Percentiles rank a stretch among this genome's conserved stretches.
phyloP scores from a whole-genome alignment of 129 eudicot genomes.

The Escallonia rubra region DNA sequence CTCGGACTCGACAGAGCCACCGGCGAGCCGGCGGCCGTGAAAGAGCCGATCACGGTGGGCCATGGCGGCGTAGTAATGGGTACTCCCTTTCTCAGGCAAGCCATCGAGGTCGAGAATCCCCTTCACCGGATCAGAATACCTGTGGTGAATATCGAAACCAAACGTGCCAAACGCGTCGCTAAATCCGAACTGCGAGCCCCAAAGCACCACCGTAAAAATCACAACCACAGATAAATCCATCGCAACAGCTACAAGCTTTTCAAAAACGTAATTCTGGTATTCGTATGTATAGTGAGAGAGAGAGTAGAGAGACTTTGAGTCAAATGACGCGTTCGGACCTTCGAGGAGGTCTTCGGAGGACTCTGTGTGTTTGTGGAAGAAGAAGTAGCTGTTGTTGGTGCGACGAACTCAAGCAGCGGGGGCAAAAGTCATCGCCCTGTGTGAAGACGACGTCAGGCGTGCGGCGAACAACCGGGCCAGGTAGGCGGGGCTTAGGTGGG shows the following conservation, averaged over 20 bases:
- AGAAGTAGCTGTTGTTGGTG: no score
- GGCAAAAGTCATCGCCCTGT: no score
- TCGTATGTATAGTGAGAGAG: neutral
- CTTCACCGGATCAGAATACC: constrained; percentile 77
- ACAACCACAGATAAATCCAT: neutral
- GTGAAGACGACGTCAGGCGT: no score
- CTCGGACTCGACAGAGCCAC: constrained; percentile 13
- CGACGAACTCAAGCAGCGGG: no score
- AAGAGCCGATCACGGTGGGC: constrained; percentile 75
- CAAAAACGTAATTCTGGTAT: neutral
- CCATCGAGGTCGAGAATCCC: constrained; percentile 47
- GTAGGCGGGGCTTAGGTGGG: no score
- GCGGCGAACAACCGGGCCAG: no score
- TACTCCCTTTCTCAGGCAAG: constrained; percentile 70
- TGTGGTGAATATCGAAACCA: constrained; percentile 82
- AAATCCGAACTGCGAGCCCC: constrained; percentile 9
- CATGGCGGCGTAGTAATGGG: constrained; percentile 69
- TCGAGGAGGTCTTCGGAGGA: neutral
- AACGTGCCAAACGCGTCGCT: constrained; percentile 47
- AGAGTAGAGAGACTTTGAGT: neutral
- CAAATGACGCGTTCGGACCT: neutral
- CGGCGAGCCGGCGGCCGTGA: constrained; percentile 64
- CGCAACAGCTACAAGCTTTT: neutral
- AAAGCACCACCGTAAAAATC: constrained; percentile 11
- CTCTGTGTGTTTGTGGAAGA: neutral